phyloP scores from a whole-genome alignment of 1,284 basidiomycete genomes.

The Vanrija pseudolonga region DNA sequence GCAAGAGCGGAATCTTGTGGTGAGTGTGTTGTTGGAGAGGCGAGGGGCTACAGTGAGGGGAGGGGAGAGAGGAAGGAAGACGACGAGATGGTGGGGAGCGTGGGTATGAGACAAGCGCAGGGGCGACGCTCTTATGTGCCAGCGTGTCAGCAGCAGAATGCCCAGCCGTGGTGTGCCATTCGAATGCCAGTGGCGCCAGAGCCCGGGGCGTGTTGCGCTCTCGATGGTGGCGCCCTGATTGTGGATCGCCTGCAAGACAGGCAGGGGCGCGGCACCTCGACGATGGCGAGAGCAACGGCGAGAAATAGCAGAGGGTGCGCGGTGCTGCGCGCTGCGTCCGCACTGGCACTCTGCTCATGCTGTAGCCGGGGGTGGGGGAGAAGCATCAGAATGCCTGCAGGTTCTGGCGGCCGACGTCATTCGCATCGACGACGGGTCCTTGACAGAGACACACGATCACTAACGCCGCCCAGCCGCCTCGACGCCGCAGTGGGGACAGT shows the following conservation, averaged over 20 bases:
- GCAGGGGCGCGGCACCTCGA: no score
- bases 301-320: not conserved
- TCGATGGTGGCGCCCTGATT: not conserved
- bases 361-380: no score
- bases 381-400: not conserved
- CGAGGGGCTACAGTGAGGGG: not conserved
- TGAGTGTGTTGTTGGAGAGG: conserved; percentile 49
- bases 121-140: no score
- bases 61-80: not conserved
- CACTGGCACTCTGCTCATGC: not conserved
- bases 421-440: not conserved
- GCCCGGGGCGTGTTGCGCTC: not conserved
- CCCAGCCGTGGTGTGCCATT: no score
- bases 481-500: conserved; percentile 4
- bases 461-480: conserved; percentile 2
- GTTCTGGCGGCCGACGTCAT: not conserved
- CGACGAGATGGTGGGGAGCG: not conserved
- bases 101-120: not conserved
- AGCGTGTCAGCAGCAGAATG: not conserved
- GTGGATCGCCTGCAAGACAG: no score
- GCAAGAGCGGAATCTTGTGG: conserved; percentile 79
- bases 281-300: no score
- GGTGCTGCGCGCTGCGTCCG: not conserved
- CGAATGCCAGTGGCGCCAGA: no score
- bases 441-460: not conserved